Percentiles rank a stretch among this genome's conserved stretches.
These are phyloP conservation scores for Leccinum broughii DNA, from an alignment of 768 basidiomycete genomes.

Conservation along the genomic window DNA sequence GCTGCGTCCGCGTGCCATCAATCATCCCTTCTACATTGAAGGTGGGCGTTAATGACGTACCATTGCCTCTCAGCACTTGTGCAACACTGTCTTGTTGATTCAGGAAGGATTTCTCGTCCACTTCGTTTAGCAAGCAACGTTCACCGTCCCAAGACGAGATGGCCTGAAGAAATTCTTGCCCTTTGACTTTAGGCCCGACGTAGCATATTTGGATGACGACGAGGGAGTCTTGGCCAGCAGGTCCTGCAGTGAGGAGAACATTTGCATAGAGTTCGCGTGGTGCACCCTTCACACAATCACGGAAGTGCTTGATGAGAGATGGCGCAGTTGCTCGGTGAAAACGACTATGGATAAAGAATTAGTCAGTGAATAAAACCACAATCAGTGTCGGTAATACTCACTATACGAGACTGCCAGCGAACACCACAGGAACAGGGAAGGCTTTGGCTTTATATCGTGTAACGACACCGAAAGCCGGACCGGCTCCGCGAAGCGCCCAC, in stretches of 20 bases:
- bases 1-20: constrained; percentile 40
- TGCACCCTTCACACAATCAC: constrained; percentile 89
- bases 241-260: constrained; percentile 87
- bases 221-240: constrained; percentile 78
- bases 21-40: not conserved
- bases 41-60: constrained; percentile 38
- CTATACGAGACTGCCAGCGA: constrained; percentile 93
- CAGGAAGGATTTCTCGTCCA: constrained; percentile 85
- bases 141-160: constrained; percentile 91
- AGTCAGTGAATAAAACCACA: constrained; percentile 7
- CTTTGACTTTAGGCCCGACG: constrained; percentile 71
- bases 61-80: constrained; percentile 83
- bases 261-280: constrained; percentile 92
- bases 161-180: constrained; percentile 76
- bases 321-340: constrained; percentile 87
- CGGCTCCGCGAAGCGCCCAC: constrained; percentile 87
- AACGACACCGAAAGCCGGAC: constrained; percentile 78
- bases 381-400: constrained; percentile 40
- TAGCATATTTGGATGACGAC: constrained; percentile 93
- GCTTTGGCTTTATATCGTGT: constrained; percentile 91
- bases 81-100: constrained; percentile 92
- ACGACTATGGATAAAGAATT: constrained; percentile 49
- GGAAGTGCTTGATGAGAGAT: constrained; percentile 86
- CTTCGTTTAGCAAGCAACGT: constrained; percentile 82
- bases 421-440: constrained; percentile 86